phyloP scores from a whole-genome alignment of 495 filamentous ascomycete species.

The Lophiostoma macrostomum region DNA sequence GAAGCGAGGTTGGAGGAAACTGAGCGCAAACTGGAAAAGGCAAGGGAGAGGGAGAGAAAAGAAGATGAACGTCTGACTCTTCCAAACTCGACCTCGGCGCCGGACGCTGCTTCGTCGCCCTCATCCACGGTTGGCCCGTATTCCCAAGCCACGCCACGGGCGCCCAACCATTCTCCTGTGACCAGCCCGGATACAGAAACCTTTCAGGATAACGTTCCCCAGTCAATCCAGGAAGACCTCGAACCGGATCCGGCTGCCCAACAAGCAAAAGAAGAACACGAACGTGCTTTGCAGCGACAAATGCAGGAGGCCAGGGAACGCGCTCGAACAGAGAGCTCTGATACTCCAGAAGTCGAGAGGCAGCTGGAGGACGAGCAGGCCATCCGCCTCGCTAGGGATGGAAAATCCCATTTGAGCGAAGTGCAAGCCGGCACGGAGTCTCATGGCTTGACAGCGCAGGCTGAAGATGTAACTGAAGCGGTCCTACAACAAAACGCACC shows the following conservation, averaged over 20 bases:
- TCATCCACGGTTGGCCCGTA: conserved; percentile 45
- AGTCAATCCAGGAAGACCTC: conserved; percentile 34
- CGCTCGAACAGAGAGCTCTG: conserved; percentile 36
- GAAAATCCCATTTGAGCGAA: conserved; percentile 16
- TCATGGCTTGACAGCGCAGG: conserved; percentile 17
- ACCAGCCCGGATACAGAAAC: conserved; percentile 55
- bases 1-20: conserved; percentile 36
- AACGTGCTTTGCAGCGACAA: conserved; percentile 38
- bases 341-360: conserved; percentile 41
- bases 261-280: conserved; percentile 42
- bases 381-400: conserved; percentile 30
- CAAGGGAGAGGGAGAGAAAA: conserved; percentile 24
- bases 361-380: conserved; percentile 42
- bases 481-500: not conserved
- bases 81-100: conserved; percentile 9
- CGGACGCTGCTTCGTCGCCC: conserved; percentile 41
- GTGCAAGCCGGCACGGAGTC: not conserved
- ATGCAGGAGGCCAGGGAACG: conserved; percentile 40
- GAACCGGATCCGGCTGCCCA: conserved; percentile 34
- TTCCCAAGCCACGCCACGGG: conserved; percentile 42
- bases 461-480: conserved; percentile 13
- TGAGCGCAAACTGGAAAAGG: conserved; percentile 31
- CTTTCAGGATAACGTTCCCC: conserved; percentile 41
- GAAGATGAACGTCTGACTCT: conserved; percentile 25
- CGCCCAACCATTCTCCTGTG: conserved; percentile 47